phyloP scores from a whole-genome alignment of 78 protist genomes.

The Dictyostelium capitatum region DNA sequence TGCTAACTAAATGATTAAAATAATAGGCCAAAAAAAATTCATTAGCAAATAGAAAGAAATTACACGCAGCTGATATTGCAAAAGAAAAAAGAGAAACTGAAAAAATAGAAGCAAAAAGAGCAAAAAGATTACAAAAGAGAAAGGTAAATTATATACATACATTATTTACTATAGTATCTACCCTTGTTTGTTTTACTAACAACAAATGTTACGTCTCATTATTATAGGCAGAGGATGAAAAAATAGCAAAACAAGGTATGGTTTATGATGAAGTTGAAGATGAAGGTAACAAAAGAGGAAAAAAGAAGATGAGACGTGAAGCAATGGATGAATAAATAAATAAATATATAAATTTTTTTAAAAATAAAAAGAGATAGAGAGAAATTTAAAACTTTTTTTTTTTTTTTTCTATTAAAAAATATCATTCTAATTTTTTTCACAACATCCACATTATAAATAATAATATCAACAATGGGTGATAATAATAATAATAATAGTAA shows the following conservation, averaged over 20 bases:
- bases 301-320: slow-evolving; percentile 16
- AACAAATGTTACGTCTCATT: no score
- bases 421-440: background rate
- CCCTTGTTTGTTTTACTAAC: background rate
- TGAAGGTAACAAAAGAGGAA: slow-evolving; percentile 30
- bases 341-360: background rate
- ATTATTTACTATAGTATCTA: no score
- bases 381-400: background rate
- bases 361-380: no score
- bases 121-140: slow-evolving; percentile 11
- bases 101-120: background rate
- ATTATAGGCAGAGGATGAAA: slow-evolving; percentile 7
- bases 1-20: background rate
- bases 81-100: slow-evolving; percentile 19
- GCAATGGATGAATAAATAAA: slow-evolving; percentile 5
- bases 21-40: slow-evolving; percentile 18
- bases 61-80: slow-evolving; percentile 6
- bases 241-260: background rate
- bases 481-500: no score
- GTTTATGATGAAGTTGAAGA: slow-evolving; percentile 29
- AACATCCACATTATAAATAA: no score
- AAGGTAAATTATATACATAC: background rate
- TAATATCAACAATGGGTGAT: no score
- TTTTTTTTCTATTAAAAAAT: background rate
- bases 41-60: background rate